Conservation (phyloP, 2,329 filamentous ascomycete genomes). For the Zymoseptoria brevis region DNA sequence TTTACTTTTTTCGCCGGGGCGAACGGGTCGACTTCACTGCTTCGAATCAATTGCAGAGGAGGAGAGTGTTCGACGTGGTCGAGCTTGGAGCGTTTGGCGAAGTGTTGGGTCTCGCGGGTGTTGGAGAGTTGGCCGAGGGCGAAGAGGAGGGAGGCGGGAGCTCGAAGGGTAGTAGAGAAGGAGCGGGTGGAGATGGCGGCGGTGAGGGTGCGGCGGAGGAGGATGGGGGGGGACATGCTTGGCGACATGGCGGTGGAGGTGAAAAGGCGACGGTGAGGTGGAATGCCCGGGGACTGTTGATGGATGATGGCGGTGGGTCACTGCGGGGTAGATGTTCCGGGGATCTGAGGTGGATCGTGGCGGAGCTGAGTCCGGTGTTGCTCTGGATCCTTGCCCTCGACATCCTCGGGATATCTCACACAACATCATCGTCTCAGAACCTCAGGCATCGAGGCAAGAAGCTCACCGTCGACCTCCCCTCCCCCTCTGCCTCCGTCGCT, state of each 20-base stretch:
- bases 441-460: no score
- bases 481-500: no score
- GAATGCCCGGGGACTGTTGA: neutral
- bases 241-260: neutral
- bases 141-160: slow-evolving; percentile 21
- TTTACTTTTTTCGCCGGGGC: slow-evolving; percentile 5
- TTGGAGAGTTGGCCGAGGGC: slow-evolving; percentile 24
- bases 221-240: slow-evolving; percentile 6
- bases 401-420: no score
- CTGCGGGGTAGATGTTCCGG: no score
- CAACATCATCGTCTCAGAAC: no score
- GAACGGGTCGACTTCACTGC: slow-evolving; percentile 23
- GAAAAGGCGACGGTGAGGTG: neutral
- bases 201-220: slow-evolving; percentile 28
- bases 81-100: slow-evolving; percentile 25
- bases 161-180: slow-evolving; percentile 16
- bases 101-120: slow-evolving; percentile 27
- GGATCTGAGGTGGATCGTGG: no score
- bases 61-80: slow-evolving; percentile 26
- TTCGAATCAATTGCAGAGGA: slow-evolving; percentile 24
- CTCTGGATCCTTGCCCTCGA: no score
- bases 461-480: no score
- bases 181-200: slow-evolving; percentile 2
- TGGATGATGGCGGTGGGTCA: neutral
- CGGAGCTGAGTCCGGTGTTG: no score